Evolutionary conservation across 345 rosid species (phyloP).

Genomic region (Gossypium longicalyx): DNA sequence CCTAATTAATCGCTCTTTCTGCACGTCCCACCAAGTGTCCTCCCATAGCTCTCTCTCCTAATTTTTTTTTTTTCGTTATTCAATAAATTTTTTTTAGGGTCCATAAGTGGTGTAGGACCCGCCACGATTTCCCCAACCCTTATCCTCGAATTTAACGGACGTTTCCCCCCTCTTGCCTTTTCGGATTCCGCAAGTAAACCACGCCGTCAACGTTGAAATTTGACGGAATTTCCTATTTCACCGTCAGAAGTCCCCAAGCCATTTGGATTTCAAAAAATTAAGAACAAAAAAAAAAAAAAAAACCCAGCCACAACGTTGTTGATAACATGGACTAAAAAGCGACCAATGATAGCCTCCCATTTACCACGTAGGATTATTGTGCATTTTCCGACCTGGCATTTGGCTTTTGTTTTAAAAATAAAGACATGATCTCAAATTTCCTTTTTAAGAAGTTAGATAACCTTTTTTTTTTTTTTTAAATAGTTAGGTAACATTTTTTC

Average conservation of each 20-base stretch:
- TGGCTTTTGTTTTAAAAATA: neutral
- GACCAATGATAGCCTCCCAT: slow-evolving; percentile 23
- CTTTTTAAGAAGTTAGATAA: too few relatives aligned
- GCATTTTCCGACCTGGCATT: slow-evolving; percentile 23
- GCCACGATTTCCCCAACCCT: neutral
- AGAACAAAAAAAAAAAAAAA: neutral
- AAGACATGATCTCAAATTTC: slow-evolving; percentile 2
- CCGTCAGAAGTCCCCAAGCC: slow-evolving; percentile 19
- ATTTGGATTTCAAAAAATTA: neutral
- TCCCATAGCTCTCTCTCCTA: neutral
- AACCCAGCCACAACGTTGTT: neutral
- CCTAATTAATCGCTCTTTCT: neutral
- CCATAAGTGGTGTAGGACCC: slow-evolving; percentile 23
- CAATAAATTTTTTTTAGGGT: neutral
- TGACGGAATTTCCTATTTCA: slow-evolving; percentile 24
- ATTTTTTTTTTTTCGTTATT: neutral
- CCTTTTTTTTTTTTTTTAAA: too few relatives aligned
- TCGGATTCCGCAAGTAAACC: slow-evolving; percentile 13
- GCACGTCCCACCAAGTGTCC: slow-evolving; percentile 11
- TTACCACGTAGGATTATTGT: slow-evolving; percentile 25
- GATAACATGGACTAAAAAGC: slow-evolving; percentile 36
- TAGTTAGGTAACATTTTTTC: too few relatives aligned
- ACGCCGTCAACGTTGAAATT: slow-evolving; percentile 14
- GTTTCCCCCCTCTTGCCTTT: slow-evolving; percentile 12
- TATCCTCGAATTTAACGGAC: slow-evolving; percentile 16